Evolutionary conservation across 768 basidiomycete genomes (phyloP).

Genomic region (Phylloporus sp.): DNA sequence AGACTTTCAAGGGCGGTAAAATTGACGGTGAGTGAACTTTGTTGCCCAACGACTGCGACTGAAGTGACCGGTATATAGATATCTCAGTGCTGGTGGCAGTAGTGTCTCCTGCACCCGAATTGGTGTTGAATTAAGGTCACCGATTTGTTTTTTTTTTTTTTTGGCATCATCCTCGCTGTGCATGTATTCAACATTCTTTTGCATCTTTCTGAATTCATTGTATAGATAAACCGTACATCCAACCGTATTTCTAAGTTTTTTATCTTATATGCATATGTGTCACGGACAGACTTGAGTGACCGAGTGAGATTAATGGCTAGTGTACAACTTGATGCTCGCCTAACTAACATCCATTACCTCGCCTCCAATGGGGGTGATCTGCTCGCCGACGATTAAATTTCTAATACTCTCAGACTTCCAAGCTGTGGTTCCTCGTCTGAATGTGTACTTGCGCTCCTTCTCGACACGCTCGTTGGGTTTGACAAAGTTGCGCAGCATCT

Average conservation of each 20-base stretch:
- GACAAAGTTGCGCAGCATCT: slow-evolving; percentile 92
- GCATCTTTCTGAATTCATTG: slow-evolving; percentile 18
- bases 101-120: slow-evolving; percentile 45
- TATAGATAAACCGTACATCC: slow-evolving; percentile 25
- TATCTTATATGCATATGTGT: slow-evolving; percentile 15
- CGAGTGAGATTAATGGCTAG: slow-evolving; percentile 1
- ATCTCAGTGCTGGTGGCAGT: slow-evolving; percentile 67
- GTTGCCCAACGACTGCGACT: neutral
- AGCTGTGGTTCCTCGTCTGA: slow-evolving; percentile 84
- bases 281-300: neutral
- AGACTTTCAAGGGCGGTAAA: slow-evolving; percentile 76
- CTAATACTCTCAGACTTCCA: slow-evolving; percentile 81
- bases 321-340: slow-evolving; percentile 9
- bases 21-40: slow-evolving; percentile 59
- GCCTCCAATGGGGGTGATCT: slow-evolving; percentile 49
- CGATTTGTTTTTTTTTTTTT: too few species aligned
- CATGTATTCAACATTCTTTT: slow-evolving; percentile 24
- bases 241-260: slow-evolving; percentile 6
- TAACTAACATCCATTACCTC: slow-evolving; percentile 85
- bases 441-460: slow-evolving; percentile 68
- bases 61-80: slow-evolving; percentile 34
- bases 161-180: slow-evolving; percentile 15
- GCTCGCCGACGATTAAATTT: slow-evolving; percentile 68
- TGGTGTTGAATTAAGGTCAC: slow-evolving; percentile 13
- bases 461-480: slow-evolving; percentile 83